These are phyloP conservation scores for Suillus spraguei DNA, from an alignment of 768 basidiomycete species.

Conservation along the genomic window DNA sequence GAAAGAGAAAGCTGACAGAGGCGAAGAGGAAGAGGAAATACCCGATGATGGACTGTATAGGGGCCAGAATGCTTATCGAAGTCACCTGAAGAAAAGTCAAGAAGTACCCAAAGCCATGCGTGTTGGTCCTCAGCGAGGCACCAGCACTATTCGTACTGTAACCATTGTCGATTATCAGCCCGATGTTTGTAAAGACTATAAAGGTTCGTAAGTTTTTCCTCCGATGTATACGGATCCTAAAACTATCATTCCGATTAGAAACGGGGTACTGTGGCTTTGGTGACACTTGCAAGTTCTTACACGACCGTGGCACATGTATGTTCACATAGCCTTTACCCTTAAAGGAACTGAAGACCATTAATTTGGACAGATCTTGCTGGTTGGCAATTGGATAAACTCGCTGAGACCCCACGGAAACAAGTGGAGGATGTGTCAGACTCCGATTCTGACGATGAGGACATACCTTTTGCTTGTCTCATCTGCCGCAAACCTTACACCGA, in stretches of 20 bases:
- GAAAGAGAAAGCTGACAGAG: slow-evolving; percentile 54
- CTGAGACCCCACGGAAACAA: slow-evolving; percentile 70
- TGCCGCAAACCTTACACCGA: slow-evolving; percentile 95
- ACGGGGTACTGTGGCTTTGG: slow-evolving; percentile 99
- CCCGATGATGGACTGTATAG: slow-evolving; percentile 87
- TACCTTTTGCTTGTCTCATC: slow-evolving; percentile 98
- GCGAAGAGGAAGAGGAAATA: slow-evolving; percentile 55
- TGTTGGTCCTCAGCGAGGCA: slow-evolving; percentile 75
- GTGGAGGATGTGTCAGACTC: slow-evolving; percentile 63
- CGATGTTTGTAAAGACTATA: slow-evolving; percentile 99
- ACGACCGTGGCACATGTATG: slow-evolving; percentile 94
- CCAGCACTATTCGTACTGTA: slow-evolving; percentile 87
- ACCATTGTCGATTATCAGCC: slow-evolving; percentile 98
- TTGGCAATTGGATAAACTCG: slow-evolving; percentile 97
- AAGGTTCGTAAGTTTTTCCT: slow-evolving; percentile 61
- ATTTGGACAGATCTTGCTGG: slow-evolving; percentile 79
- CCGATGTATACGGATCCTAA: slow-evolving; percentile 14
- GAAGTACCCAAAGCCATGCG: slow-evolving; percentile 89
- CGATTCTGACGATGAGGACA: slow-evolving; percentile 80
- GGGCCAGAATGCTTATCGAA: slow-evolving; percentile 81
- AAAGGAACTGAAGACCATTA: slow-evolving; percentile 16
- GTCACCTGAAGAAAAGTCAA: slow-evolving; percentile 78
- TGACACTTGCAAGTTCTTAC: slow-evolving; percentile 98
- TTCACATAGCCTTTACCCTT: slow-evolving; percentile 23
- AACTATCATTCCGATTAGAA: slow-evolving; percentile 50